Conservation (phyloP, 148 eudicot species). For the Vaccinium corymbosum region DNA sequence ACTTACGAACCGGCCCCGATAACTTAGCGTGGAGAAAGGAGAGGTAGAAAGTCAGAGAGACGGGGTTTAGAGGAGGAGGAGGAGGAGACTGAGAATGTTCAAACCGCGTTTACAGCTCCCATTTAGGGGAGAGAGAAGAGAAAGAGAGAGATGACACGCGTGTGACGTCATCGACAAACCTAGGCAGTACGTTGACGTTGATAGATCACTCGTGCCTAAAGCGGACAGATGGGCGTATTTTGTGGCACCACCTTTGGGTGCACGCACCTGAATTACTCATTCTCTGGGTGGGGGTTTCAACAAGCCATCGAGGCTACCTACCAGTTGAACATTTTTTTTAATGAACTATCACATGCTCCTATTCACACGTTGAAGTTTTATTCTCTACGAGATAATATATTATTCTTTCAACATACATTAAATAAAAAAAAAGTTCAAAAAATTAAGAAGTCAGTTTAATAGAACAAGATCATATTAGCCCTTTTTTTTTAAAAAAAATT, state of each 20-base stretch:
- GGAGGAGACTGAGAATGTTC: slow-evolving; percentile 21
- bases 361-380: too few relatives aligned
- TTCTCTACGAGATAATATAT: too few relatives aligned
- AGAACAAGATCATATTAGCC: too few relatives aligned
- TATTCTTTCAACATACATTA: too few relatives aligned
- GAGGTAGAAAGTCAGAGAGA: slow-evolving; percentile 4
- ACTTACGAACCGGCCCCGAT: too few relatives aligned
- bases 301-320: too few relatives aligned
- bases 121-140: slow-evolving; percentile 1
- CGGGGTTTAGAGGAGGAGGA: neutral
- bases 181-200: slow-evolving; percentile 14
- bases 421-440: too few relatives aligned
- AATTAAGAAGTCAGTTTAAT: too few relatives aligned
- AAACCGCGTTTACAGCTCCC: slow-evolving; percentile 22
- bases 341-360: too few relatives aligned
- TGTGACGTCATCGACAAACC: neutral
- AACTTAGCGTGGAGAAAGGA: too few relatives aligned
- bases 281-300: neutral
- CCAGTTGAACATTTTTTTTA: too few relatives aligned
- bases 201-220: neutral
- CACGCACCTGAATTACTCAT: neutral
- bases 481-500: too few relatives aligned
- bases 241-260: neutral
- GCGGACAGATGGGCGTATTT: neutral
- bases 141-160: neutral